Conservation (phyloP, 441 rosid genomes). For the Croton setiger region DNA sequence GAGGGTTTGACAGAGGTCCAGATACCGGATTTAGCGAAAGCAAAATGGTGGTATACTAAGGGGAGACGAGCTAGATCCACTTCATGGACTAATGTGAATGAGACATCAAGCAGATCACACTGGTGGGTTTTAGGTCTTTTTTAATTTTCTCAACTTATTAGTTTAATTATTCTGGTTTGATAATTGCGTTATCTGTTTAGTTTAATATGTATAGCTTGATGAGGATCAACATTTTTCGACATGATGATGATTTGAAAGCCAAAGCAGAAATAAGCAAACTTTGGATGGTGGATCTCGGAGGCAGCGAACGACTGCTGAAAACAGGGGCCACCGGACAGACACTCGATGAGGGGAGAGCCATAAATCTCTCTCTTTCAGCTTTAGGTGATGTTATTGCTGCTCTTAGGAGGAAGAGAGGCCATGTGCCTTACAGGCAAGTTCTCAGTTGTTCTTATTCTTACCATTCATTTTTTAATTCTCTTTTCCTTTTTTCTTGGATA, state of each 20-base stretch:
- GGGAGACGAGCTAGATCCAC: slow-evolving; percentile 75
- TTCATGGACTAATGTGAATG: slow-evolving; percentile 86
- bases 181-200: slow-evolving; percentile 52
- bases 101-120: slow-evolving; percentile 90
- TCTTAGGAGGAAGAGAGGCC: slow-evolving; percentile 74
- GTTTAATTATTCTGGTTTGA: slow-evolving; percentile 29
- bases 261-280: slow-evolving; percentile 70
- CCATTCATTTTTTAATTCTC: slow-evolving; percentile 11
- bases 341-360: slow-evolving; percentile 82
- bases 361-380: slow-evolving; percentile 90
- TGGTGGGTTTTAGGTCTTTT: slow-evolving; percentile 56
- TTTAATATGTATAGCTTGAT: slow-evolving; percentile 70
- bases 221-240: slow-evolving; percentile 64
- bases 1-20: slow-evolving; percentile 76
- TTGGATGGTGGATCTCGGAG: slow-evolving; percentile 98
- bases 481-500: background rate
- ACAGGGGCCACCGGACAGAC: slow-evolving; percentile 85
- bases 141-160: slow-evolving; percentile 11
- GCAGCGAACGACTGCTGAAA: slow-evolving; percentile 79
- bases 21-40: slow-evolving; percentile 54
- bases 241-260: slow-evolving; percentile 47
- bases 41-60: slow-evolving; percentile 76
- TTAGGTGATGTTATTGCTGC: slow-evolving; percentile 93
- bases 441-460: slow-evolving; percentile 12
- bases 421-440: slow-evolving; percentile 88